Evolutionary conservation across 345 rosid genomes (phyloP).

Genomic region (Viola odorata): DNA sequence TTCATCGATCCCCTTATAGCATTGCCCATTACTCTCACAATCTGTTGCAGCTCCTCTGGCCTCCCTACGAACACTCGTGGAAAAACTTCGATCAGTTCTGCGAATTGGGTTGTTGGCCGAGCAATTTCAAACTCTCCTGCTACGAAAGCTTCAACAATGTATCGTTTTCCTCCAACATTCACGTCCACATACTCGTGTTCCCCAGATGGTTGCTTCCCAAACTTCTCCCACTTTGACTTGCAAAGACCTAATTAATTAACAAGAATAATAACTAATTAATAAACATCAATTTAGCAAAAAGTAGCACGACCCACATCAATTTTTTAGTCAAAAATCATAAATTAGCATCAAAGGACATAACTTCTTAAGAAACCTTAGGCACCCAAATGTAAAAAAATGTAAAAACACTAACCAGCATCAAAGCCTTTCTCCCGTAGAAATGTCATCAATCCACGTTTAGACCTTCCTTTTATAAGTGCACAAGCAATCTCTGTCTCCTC

Average conservation of each 20-base stretch:
- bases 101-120: constrained; percentile 47
- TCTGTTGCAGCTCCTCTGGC: constrained; percentile 48
- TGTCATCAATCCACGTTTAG: constrained; percentile 50
- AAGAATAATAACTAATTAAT: neutral
- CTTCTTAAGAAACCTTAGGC: no score
- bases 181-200: constrained; percentile 63
- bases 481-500: constrained; percentile 25
- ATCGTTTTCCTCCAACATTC: constrained; percentile 36
- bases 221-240: constrained; percentile 77
- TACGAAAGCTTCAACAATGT: constrained; percentile 52
- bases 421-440: constrained; percentile 51
- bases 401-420: constrained; percentile 63
- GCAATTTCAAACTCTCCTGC: constrained; percentile 59
- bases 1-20: constrained; percentile 56
- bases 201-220: constrained; percentile 51
- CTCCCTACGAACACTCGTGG: constrained; percentile 51
- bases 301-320: neutral
- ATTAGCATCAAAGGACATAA: no score
- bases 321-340: no score
- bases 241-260: constrained; percentile 49
- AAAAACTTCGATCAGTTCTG: constrained; percentile 32
- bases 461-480: constrained; percentile 20
- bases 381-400: no score
- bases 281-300: neutral
- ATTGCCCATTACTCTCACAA: constrained; percentile 58